Evolutionary conservation across 108 stramenopile genomes (phyloP).

Genomic region (Chaetoceros tenuissimus): DNA sequence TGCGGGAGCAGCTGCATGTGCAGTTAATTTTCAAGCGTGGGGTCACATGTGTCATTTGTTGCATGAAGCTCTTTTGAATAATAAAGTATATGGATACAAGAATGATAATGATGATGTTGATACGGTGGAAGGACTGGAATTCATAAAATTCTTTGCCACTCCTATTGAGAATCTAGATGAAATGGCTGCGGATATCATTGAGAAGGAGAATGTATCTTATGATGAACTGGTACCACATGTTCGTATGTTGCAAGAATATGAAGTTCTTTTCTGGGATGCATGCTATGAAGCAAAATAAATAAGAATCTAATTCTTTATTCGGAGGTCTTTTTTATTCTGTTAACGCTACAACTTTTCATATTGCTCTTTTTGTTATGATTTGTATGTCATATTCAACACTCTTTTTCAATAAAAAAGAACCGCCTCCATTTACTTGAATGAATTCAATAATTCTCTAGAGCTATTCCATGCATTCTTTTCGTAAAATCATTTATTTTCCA

Average conservation of each 20-base stretch:
- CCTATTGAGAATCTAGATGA: conserved; percentile 25
- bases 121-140: conserved; percentile 8
- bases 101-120: conserved; percentile 11
- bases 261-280: conserved; percentile 24
- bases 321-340: too few species aligned
- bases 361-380: too few species aligned
- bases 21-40: conserved; percentile 35
- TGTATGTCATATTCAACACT: too few species aligned
- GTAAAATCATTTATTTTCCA: too few species aligned
- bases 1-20: conserved; percentile 32
- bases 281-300: neutral
- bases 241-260: conserved; percentile 33
- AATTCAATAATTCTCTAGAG: too few species aligned
- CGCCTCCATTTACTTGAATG: too few species aligned
- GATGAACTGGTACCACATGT: conserved; percentile 33
- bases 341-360: too few species aligned
- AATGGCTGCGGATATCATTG: conserved; percentile 27
- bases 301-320: too few species aligned
- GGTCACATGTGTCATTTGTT: conserved; percentile 20
- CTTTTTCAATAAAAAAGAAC: too few species aligned
- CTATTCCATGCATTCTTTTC: too few species aligned
- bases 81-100: conserved; percentile 10
- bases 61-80: conserved; percentile 2
- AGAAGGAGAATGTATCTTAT: conserved; percentile 12
- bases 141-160: conserved; percentile 27